phyloP scores from a whole-genome alignment of 1,139 yeast genomes.

The Wickerhamomyces sp. region DNA sequence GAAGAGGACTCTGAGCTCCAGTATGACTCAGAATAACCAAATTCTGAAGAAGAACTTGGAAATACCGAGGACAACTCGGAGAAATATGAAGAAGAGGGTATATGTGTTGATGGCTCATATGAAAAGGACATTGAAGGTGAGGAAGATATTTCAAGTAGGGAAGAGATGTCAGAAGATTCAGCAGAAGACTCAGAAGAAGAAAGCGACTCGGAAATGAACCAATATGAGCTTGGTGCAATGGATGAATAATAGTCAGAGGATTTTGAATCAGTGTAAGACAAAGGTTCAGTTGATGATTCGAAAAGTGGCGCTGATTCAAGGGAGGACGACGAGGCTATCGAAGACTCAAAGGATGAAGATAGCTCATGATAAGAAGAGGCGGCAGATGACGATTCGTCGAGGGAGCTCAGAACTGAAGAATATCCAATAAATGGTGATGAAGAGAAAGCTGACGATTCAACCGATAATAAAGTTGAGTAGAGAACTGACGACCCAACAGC shows the following conservation, averaged over 20 bases:
- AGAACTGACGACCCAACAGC: no score
- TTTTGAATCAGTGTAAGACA: conserved; percentile 1
- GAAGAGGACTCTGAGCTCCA: no score
- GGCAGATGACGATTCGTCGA: no score
- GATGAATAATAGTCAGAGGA: background rate
- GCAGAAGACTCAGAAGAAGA: conserved; percentile 1
- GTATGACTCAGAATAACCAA: no score
- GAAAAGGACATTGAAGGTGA: background rate
- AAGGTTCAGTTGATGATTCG: conserved; percentile 1
- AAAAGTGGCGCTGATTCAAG: background rate
- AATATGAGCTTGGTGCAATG: background rate
- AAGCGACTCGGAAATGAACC: conserved; percentile 2
- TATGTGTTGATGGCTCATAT: background rate
- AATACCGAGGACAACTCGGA: no score
- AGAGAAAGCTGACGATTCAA: no score
- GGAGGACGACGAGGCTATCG: conserved; percentile 3
- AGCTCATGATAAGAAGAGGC: background rate
- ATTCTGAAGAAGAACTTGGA: no score
- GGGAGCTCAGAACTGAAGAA: no score
- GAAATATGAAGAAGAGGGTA: no score
- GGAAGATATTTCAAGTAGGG: background rate
- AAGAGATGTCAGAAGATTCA: background rate
- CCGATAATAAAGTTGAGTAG: no score
- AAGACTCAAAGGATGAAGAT: background rate
- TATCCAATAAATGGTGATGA: no score